Evolutionary conservation across 768 basidiomycete species (phyloP).

Genomic region (Rhizopogon vulgaris): DNA sequence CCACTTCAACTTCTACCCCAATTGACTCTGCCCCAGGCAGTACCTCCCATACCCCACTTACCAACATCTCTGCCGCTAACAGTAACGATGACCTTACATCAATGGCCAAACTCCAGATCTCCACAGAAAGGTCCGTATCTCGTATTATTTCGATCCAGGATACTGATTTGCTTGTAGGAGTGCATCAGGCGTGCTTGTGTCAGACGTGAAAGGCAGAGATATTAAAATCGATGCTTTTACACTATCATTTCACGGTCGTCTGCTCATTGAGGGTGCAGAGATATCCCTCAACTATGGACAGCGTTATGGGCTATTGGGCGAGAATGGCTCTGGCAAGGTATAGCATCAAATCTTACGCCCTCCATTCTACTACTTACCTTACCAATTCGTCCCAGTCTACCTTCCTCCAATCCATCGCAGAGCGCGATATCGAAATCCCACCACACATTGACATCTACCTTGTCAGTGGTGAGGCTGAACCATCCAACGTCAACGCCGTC

Average conservation of each 20-base stretch:
- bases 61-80: conserved; percentile 71
- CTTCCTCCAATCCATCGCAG: conserved; percentile 91
- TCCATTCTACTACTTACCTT: not conserved
- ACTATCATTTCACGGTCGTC: conserved; percentile 93
- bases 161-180: conserved; percentile 45
- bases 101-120: conserved; percentile 87
- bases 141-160: not conserved
- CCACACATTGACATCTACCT: conserved; percentile 97
- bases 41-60: conserved; percentile 70
- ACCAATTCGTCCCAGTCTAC: conserved; percentile 59
- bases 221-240: conserved; percentile 97
- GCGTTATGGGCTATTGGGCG: conserved; percentile 90
- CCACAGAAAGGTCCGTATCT: conserved; percentile 72
- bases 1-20: conserved; percentile 52
- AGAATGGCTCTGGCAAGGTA: conserved; percentile 99
- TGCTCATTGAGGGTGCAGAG: conserved; percentile 62
- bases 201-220: conserved; percentile 88
- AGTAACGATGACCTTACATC: conserved; percentile 74
- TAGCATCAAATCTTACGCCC: conserved; percentile 5
- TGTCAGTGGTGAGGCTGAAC: conserved; percentile 93
- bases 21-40: conserved; percentile 62
- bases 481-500: conserved; percentile 90
- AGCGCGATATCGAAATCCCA: conserved; percentile 93
- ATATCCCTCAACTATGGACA: conserved; percentile 85
- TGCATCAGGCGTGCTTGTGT: conserved; percentile 87